Conservation (phyloP, 2,329 filamentous ascomycete species). For the Neurospora sp. region DNA sequence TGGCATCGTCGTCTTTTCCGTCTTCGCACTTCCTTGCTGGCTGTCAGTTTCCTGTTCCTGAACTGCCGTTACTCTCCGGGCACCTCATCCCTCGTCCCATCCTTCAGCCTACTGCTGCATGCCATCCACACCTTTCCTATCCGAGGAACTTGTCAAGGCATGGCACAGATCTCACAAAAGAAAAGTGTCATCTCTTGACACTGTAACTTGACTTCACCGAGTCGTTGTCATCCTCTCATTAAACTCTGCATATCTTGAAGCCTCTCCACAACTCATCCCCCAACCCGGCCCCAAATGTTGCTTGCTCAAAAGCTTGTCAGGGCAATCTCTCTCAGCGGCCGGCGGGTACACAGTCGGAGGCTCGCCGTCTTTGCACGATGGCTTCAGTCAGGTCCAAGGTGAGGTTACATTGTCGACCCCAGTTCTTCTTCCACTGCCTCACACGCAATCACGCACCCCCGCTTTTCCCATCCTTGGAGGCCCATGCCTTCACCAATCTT, state of each 20-base stretch:
- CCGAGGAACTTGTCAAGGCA: neutral
- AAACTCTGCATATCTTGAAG: neutral
- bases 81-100: neutral
- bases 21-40: neutral
- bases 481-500: conserved; percentile 11
- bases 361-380: neutral
- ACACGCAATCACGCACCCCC: conserved; percentile 19
- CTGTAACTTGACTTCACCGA: no score
- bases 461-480: conserved; percentile 16
- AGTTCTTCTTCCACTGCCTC: conserved; percentile 6
- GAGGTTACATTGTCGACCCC: conserved; percentile 1
- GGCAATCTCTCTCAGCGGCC: neutral
- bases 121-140: neutral
- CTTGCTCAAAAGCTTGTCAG: neutral
- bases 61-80: neutral
- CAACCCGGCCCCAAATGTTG: neutral
- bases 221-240: neutral
- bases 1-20: neutral
- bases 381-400: neutral
- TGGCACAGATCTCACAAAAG: neutral
- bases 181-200: neutral
- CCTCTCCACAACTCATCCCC: neutral
- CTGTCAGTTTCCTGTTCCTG: neutral
- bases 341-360: neutral
- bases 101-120: neutral